Evolutionary conservation across 495 filamentous ascomycete species (phyloP).

Genomic region (Aspergillus affinis): DNA sequence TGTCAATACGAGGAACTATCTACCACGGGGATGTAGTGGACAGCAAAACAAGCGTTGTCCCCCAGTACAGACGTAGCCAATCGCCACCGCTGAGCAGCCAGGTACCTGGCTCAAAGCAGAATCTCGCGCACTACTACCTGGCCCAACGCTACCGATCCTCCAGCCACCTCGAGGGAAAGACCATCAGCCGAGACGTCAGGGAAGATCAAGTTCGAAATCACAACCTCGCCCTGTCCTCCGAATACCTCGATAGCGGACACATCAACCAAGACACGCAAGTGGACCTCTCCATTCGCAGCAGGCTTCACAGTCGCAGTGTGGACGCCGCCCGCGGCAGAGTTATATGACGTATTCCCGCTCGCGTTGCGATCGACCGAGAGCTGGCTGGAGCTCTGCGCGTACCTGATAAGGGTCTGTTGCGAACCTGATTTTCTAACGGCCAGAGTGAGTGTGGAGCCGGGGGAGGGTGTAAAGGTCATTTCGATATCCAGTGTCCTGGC

Average conservation of each 20-base stretch:
- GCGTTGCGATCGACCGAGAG: not conserved
- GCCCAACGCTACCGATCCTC: not conserved
- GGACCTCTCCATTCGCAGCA: not conserved
- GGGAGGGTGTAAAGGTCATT: not conserved
- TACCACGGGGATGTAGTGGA: too few species aligned
- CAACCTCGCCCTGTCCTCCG: not conserved
- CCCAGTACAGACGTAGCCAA: too few species aligned
- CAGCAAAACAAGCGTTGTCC: too few species aligned
- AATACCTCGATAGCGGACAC: not conserved
- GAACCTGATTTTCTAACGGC: not conserved
- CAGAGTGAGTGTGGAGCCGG: not conserved
- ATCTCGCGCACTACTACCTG: conserved; percentile 12
- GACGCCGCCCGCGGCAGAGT: not conserved
- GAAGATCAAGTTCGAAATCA: conserved; percentile 1
- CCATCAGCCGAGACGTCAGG: not conserved
- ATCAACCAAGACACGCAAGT: not conserved
- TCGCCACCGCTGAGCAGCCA: too few species aligned
- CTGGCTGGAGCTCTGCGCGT: not conserved
- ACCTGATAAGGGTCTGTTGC: not conserved
- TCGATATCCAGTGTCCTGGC: not conserved
- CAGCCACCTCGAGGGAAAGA: not conserved
- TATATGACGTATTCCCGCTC: not conserved
- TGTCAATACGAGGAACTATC: too few species aligned
- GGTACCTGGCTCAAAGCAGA: conserved; percentile 16
- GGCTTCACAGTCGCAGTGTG: not conserved